Evolutionary conservation across 1,284 basidiomycete genomes (phyloP), one percentile per base, ranked within the genome.

Genomic region (Leucoagaricus sp.): DNA sequence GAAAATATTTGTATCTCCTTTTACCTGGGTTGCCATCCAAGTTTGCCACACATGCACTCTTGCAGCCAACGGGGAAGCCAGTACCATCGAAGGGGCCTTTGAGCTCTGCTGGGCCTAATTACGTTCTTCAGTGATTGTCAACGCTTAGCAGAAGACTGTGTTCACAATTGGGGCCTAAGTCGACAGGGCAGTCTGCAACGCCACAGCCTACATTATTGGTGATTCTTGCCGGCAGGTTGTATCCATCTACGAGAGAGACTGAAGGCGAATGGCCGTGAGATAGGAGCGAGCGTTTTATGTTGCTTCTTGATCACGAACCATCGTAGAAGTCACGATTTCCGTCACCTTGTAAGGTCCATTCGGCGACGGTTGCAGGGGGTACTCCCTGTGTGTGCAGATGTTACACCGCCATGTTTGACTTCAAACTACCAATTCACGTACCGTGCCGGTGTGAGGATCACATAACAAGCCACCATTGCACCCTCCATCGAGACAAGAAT

Each of bases 61-160:
- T 81, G 72, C 86, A 87, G 2, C 85, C 86, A 1, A 85, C 77
- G 7, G 80, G 76, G 66, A 78, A 77, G 7, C 85, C 85, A 26
- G 69, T 67, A 5, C 76, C 69, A 65, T 86, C 81, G 59, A 69
- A 80, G 0, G 83, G 83, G 6, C 84, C 84, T 61, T 78, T 75
- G 45, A 85, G 69, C 5, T 71, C 61, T 17, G 73, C 66, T 25
- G 84, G 85, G 62, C 82, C 82, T 83, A 46, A 51, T 36, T n/a
- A n/a, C n/a, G n/a, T n/a, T n/a, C n/a, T n/a, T n/a, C n/a, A n/a
- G n/a, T n/a, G n/a, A n/a, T n/a, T n/a, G n/a, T n/a, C n/a, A n/a
- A n/a, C n/a, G n/a, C n/a, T n/a, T n/a, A n/a, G n/a, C 25, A 49
- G 42, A 10, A 10, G 17, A 31, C 10, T n/a, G n/a, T 25, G 56